These are phyloP conservation scores for Malus hybrid DNA, from an alignment of 331 rosid genomes.

Conservation along the genomic window DNA sequence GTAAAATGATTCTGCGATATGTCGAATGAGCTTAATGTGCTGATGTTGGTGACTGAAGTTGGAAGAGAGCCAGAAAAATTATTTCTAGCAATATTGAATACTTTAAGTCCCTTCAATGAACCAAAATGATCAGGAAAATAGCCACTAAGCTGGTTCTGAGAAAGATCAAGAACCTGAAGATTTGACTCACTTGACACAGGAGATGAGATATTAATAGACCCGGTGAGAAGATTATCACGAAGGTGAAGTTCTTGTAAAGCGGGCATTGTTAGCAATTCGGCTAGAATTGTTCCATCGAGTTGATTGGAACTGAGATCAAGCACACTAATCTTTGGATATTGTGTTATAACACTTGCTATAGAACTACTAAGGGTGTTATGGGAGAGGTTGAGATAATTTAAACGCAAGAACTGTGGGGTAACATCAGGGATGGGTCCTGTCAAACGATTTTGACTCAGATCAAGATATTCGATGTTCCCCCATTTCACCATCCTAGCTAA, in stretches of 20 bases:
- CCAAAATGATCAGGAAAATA: constrained; percentile 81
- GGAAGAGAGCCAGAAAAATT: constrained; percentile 93
- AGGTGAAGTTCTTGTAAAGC: constrained; percentile 83
- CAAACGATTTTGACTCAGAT: constrained; percentile 77
- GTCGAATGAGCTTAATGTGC: constrained; percentile 51
- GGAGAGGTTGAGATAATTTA: constrained; percentile 72
- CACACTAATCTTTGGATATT: constrained; percentile 74
- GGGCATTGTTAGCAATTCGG: constrained; percentile 53
- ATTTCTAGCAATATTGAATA: constrained; percentile 76
- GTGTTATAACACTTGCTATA: constrained; percentile 59
- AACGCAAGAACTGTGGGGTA: constrained; percentile 78
- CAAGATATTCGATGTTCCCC: constrained; percentile 89
- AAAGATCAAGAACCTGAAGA: constrained; percentile 78
- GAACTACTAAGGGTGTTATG: constrained; percentile 54
- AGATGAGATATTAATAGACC: constrained; percentile 50
- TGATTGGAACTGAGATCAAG: constrained; percentile 88
- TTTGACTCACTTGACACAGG: constrained; percentile 45
- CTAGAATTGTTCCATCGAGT: constrained; percentile 51
- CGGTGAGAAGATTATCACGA: constrained; percentile 60
- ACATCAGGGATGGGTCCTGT: constrained; percentile 69
- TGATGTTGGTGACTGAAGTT: constrained; percentile 58
- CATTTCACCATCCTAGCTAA: constrained; percentile 70
- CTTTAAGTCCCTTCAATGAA: constrained; percentile 50
- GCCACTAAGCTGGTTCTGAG: constrained; percentile 67
- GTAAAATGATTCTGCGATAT: constrained; percentile 78